A percentile compares a stretch with the other conserved stretches of the same genome.
Conservation (phyloP, 257 asterid species). For the Penstemon davidsonii region DNA sequence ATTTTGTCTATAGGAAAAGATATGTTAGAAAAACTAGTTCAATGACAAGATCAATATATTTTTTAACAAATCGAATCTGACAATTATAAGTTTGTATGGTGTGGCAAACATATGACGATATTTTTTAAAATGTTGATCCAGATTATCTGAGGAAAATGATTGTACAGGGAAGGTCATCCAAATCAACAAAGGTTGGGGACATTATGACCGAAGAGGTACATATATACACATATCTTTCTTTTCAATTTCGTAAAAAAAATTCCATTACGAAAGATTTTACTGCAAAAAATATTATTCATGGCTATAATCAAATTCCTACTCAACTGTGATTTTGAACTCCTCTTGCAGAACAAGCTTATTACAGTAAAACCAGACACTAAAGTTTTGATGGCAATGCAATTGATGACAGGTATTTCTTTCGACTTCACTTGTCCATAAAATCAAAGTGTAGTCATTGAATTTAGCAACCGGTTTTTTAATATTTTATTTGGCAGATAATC, state of each 20-base stretch:
- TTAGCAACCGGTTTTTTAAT: background rate
- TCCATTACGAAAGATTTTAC: background rate
- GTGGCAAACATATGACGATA: background rate
- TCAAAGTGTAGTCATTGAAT: background rate
- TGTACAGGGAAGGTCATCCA: slow-evolving; percentile 94
- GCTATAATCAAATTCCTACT: background rate
- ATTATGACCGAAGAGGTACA: slow-evolving; percentile 98
- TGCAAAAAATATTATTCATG: background rate
- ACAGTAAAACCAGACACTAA: slow-evolving; percentile 83
- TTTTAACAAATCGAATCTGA: too few relatives aligned
- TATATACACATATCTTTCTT: background rate
- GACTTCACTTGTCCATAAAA: background rate
- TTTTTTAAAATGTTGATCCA: slow-evolving; percentile 31
- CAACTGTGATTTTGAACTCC: background rate
- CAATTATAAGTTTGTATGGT: too few relatives aligned
- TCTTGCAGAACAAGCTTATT: slow-evolving; percentile 84
- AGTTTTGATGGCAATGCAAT: slow-evolving; percentile 92
- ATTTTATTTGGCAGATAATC: slow-evolving; percentile 55
- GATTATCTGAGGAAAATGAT: slow-evolving; percentile 96
- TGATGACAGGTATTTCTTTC: slow-evolving; percentile 74
- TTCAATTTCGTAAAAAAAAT: background rate
- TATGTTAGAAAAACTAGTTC: too few relatives aligned
- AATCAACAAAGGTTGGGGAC: slow-evolving; percentile 95
- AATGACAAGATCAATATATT: too few relatives aligned
- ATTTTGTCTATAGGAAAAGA: too few relatives aligned